Evolutionary conservation across 306 rosid species (phyloP).

Genomic region (Hylodesmum podocarpum): DNA sequence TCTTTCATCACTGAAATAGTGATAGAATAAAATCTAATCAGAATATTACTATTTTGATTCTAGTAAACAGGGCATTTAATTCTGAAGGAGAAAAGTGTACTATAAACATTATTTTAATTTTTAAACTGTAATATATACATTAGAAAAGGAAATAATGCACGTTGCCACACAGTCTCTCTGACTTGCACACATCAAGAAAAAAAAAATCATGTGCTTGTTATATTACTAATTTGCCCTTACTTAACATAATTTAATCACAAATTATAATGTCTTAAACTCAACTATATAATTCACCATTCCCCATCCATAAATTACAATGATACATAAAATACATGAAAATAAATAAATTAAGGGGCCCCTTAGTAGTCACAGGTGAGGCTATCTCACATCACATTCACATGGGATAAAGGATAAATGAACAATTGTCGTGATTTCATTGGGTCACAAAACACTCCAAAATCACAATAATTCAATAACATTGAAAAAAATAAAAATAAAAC

Average conservation of each 20-base stretch:
- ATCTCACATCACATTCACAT: slow-evolving; percentile 27
- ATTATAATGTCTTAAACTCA: background rate
- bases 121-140: too few species aligned
- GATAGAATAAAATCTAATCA: background rate
- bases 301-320: too few species aligned
- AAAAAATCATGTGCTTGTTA: background rate
- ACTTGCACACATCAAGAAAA: background rate
- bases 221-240: background rate
- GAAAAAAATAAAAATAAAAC: background rate
- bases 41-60: too few species aligned
- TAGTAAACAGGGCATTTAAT: too few species aligned
- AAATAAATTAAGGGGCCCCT: background rate
- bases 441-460: background rate
- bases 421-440: background rate
- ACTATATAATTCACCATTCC: background rate
- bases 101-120: too few species aligned
- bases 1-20: background rate
- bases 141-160: background rate
- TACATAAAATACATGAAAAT: too few species aligned
- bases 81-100: too few species aligned
- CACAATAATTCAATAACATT: background rate
- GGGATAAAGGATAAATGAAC: background rate
- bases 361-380: background rate
- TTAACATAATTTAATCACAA: background rate
- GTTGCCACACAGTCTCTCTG: background rate